phyloP scores from a whole-genome alignment of 768 basidiomycete species.

The Guyanaporus albipodus region DNA sequence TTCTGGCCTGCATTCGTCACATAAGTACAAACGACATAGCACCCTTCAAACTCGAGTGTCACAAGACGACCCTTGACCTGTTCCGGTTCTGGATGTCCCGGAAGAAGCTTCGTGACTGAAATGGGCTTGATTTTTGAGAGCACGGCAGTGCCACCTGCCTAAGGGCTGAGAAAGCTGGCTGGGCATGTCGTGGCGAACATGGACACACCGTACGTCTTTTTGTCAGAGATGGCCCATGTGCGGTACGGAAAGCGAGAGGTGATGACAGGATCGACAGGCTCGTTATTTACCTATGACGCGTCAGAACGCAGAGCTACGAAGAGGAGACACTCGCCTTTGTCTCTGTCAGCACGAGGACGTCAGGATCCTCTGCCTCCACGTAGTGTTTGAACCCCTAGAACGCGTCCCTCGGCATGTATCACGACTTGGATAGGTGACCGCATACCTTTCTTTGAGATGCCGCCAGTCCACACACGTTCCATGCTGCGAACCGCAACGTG shows the following conservation, averaged over 20 bases:
- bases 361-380: constrained; percentile 82
- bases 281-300: constrained; percentile 59
- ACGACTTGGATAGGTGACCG: not conserved
- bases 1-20: constrained; percentile 78
- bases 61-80: constrained; percentile 72
- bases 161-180: constrained; percentile 1
- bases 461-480: constrained; percentile 80
- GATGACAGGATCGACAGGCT: constrained; percentile 56
- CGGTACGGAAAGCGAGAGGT: constrained; percentile 60
- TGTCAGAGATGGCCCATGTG: constrained; percentile 73
- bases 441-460: constrained; percentile 75
- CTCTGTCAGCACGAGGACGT: constrained; percentile 80
- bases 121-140: constrained; percentile 75
- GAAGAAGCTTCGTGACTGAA: constrained; percentile 60
- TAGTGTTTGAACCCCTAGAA: constrained; percentile 77
- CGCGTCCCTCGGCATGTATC: not conserved
- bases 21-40: constrained; percentile 75
- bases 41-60: constrained; percentile 73
- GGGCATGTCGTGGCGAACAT: not conserved
- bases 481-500: constrained; percentile 56
- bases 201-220: constrained; percentile 71
- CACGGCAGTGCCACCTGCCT: constrained; percentile 77
- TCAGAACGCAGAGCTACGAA: too few species aligned
- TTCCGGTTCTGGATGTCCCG: constrained; percentile 64
- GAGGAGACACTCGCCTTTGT: constrained; percentile 80